Base-by-base conservation (phyloP, 202 grass and related monocot species). In the Brachypodium distachyon region DNA sequence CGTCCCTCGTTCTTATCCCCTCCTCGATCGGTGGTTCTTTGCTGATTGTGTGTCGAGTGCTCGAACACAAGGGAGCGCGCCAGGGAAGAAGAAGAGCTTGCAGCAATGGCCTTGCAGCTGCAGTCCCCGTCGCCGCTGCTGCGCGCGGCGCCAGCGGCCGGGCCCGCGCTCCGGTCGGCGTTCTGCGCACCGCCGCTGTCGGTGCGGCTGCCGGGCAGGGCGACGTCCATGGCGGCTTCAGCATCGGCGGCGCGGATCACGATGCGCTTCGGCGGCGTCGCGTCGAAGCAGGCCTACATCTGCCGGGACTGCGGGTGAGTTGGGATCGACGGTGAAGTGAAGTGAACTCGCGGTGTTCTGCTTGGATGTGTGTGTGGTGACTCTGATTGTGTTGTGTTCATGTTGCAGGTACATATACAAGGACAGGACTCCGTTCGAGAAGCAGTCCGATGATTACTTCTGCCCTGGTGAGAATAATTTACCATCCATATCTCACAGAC, bases 301-400 rank as follows among this genome's bases (percentile, higher is more conserved):
- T 94, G 95, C 84, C 91, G 91, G 19, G 95, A 98, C 83, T 98
- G 95, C 80, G 95, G 95, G 94, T 97, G 67, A 89, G 83, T n/a
- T n/a, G n/a, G n/a, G n/a, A n/a, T n/a, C n/a, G n/a, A n/a, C n/a
- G n/a, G n/a, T n/a, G n/a, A n/a, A 39, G 22, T 44, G 18, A 62
- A 62, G 1, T 22, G 39, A 41, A 66, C 61, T 25, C 22, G 4
- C 28, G 4, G 18, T 40, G 61, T 23, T 16, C 0, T 7, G 61
- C 61, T 12, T 11, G 1, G n/a, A n/a, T n/a, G n/a, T n/a, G n/a
- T n/a, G n/a, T n/a, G n/a, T n/a, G 3, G 33, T 36, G 33, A 36
- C 6, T 36, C 33, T n/a, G n/a, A n/a, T n/a, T 64, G 36, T 37
- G 23, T 14, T 0, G 44, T 66, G 2, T 19, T 39, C 9, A 49